These are phyloP conservation scores for Oxyria digyna DNA, from an alignment of 148 eudicot species.

Conservation along the genomic window DNA sequence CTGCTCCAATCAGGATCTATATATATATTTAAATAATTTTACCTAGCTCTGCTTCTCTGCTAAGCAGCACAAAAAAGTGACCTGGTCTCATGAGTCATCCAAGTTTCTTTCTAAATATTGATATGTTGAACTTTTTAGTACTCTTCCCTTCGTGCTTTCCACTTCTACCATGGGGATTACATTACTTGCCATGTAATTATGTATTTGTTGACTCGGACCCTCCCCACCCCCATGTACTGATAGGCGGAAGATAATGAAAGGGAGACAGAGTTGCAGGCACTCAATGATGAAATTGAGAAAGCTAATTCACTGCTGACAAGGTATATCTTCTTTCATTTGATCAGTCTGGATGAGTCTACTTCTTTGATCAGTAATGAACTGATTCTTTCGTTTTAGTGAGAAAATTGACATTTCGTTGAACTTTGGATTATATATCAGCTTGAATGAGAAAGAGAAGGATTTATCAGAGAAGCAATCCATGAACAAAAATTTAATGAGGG, in stretches of 20 bases:
- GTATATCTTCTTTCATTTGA: slow-evolving; percentile 17
- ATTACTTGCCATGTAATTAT: neutral
- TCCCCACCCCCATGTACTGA: neutral
- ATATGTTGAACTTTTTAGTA: neutral
- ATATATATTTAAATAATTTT: neutral
- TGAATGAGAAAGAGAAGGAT: slow-evolving; percentile 46
- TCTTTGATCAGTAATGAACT: neutral
- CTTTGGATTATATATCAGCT: slow-evolving; percentile 22
- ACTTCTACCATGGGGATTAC: neutral
- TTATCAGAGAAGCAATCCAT: slow-evolving; percentile 21
- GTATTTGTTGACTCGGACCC: neutral
- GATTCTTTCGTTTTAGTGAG: slow-evolving; percentile 1
- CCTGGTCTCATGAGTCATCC: neutral
- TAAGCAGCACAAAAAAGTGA: neutral
- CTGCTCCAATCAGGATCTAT: neutral
- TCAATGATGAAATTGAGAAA: slow-evolving; percentile 40
- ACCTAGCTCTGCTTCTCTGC: neutral
- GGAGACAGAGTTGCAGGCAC: slow-evolving; percentile 51
- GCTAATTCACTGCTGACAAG: slow-evolving; percentile 33
- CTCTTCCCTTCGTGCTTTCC: neutral
- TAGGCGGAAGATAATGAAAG: slow-evolving; percentile 85
- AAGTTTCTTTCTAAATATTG: neutral
- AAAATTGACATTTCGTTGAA: neutral
- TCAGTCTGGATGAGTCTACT: neutral
- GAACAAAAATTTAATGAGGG: slow-evolving; percentile 31